Base-by-base conservation (phyloP, 1,284 basidiomycete species). In the Malassezia sympodialis region DNA sequence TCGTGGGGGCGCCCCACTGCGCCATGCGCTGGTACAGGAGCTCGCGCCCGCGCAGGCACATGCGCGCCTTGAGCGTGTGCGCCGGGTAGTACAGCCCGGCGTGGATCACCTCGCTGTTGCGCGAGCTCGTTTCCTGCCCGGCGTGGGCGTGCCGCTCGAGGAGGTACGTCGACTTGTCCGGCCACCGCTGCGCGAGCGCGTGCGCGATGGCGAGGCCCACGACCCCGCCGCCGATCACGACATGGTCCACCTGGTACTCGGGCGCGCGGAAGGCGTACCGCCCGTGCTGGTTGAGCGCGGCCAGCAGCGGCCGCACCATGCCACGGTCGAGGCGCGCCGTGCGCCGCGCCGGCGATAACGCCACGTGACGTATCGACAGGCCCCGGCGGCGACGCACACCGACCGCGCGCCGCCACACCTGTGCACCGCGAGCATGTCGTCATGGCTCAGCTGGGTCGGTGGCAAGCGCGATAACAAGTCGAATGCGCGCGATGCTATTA, bases 21-120 rank as follows among this genome's bases (percentile, higher is more conserved):
- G 43, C 44, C n/a, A 76, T 65, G 40, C 83, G 82, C 27, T 83
- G 78, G 72, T 96, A 96, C 59, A 96, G 80, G 59, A 96, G 77
- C 48, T 87, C 80, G 24, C 91, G 80, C 1, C 93, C 94, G 35
- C 87, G 83, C 30, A 96, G 79, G 73, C 91, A 98, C 15, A 96
- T 78, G 11, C 78, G 79, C 3, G 88, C 90, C 76, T 96, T 96
- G 61, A 91, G 79, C 4, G 90, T 93, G 30, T 84, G 77, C 0
- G 81, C 74, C 0, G 91, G 91, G 72, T 96, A 96, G 72, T 78
- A 77, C 28, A 77, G 62, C 1, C 77, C 77, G 8, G 88, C 88
- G 76, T 96, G 91, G 40, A 96, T 86, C 14, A 98, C 93, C 70
- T 96, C 93, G 1, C 89, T 93, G 73, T 96, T 96, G 19, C 93